phyloP scores from a whole-genome alignment of 306 rosid species.

The Cajanus cajan region DNA sequence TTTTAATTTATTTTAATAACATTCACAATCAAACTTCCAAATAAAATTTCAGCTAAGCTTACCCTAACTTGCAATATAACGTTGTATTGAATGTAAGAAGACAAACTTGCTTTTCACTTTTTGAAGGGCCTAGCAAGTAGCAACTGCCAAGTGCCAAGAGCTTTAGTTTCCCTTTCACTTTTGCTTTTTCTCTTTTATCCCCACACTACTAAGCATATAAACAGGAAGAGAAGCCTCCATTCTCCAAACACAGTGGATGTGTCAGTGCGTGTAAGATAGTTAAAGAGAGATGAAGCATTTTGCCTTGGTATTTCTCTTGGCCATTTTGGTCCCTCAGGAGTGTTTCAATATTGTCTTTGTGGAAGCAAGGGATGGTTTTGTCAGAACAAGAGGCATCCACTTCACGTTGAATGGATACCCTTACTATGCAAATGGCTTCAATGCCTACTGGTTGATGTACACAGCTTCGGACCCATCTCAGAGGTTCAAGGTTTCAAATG shows the following conservation, averaged over 20 bases:
- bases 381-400: constrained; percentile 69
- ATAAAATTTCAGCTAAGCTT: not conserved
- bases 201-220: constrained; percentile 16
- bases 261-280: not conserved
- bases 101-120: constrained; percentile 30
- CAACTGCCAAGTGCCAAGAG: constrained; percentile 22
- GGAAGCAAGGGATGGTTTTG: constrained; percentile 68
- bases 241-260: not conserved
- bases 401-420: constrained; percentile 73
- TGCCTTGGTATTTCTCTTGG: constrained; percentile 40
- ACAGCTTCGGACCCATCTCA: constrained; percentile 82
- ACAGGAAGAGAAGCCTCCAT: not conserved
- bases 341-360: constrained; percentile 30
- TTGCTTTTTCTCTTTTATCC: constrained; percentile 22
- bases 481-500: constrained; percentile 69
- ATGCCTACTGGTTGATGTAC: constrained; percentile 94
- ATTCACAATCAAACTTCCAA: not conserved
- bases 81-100: not conserved
- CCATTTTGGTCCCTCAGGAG: constrained; percentile 45
- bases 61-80: not conserved
- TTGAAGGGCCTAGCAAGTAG: constrained; percentile 4
- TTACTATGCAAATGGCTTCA: constrained; percentile 87
- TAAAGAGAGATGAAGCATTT: constrained; percentile 60
- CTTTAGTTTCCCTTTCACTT: not conserved
- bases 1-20: not conserved